These are phyloP conservation scores for Blastocystis sp. DNA, from an alignment of 352 stramenopile species.

Conservation along the genomic window DNA sequence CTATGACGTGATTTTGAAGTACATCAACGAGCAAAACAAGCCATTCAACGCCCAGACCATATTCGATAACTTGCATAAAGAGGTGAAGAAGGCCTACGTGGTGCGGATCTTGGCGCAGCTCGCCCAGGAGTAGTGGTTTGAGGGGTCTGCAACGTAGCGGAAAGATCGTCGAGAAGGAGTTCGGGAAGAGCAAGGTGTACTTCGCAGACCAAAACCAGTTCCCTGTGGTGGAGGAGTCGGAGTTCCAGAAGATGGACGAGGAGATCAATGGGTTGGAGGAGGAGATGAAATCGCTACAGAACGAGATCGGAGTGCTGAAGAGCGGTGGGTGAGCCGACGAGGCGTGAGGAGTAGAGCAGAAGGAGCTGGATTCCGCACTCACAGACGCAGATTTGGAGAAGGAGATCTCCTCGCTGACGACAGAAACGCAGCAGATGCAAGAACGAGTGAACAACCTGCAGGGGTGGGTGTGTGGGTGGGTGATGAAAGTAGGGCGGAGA, in stretches of 20 bases:
- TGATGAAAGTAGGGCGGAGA: not conserved
- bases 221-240: not conserved
- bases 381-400: conserved; percentile 33
- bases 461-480: not conserved
- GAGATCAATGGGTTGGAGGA: not conserved
- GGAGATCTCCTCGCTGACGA: not conserved
- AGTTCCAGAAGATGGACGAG: conserved; percentile 42
- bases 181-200: conserved; percentile 49
- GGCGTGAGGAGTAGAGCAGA: conserved; percentile 15
- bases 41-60: conserved; percentile 44
- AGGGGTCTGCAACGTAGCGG: not conserved
- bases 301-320: not conserved
- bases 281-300: not conserved
- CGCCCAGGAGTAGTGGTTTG: not conserved
- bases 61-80: conserved; percentile 49
- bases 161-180: conserved; percentile 57
- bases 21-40: conserved; percentile 57
- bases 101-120: conserved; percentile 29
- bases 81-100: conserved; percentile 25
- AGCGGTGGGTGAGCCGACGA: not conserved
- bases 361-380: conserved; percentile 34
- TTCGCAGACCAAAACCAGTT: conserved; percentile 53
- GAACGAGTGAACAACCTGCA: conserved; percentile 1
- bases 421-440: conserved; percentile 9
- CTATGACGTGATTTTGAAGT: conserved; percentile 7